Evolutionary conservation across 805 yeast species (phyloP).

Genomic region (Starmerella potacharoeniae): DNA sequence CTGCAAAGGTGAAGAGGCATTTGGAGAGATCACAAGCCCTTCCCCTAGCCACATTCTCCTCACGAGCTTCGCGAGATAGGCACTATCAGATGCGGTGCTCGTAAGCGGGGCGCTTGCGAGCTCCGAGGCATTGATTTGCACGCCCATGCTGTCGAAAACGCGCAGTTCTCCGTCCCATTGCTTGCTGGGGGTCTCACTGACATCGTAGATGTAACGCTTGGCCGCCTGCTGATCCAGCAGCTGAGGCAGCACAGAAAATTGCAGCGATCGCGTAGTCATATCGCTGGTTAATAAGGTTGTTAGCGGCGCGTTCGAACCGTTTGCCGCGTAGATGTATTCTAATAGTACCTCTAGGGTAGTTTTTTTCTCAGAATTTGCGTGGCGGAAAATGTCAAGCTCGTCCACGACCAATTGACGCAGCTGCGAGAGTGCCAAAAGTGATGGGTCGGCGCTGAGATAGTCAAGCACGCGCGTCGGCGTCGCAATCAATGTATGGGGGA

Average conservation of each 20-base stretch:
- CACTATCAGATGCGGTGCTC: neutral
- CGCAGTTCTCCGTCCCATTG: constrained; percentile 6
- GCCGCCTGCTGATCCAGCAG: neutral
- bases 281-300: constrained; percentile 11
- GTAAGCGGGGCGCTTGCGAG: neutral
- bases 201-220: constrained; percentile 12
- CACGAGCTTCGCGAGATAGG: neutral
- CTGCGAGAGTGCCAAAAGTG: constrained; percentile 12
- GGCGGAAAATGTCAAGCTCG: constrained; percentile 23
- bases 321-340: constrained; percentile 8
- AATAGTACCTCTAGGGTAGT: constrained; percentile 22
- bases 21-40: constrained; percentile 15
- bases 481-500: constrained; percentile 37
- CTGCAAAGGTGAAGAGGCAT: neutral
- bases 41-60: constrained; percentile 12
- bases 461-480: constrained; percentile 46
- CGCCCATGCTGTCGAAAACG: neutral
- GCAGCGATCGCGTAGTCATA: neutral
- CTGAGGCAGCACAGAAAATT: constrained; percentile 9
- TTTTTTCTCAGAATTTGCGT: constrained; percentile 6
- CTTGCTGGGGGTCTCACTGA: neutral
- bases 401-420: constrained; percentile 24
- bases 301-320: constrained; percentile 4
- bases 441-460: constrained; percentile 29
- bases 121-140: neutral